Conservation (phyloP, 2,329 filamentous ascomycete genomes). For the Domatiomyces catenatus region DNA sequence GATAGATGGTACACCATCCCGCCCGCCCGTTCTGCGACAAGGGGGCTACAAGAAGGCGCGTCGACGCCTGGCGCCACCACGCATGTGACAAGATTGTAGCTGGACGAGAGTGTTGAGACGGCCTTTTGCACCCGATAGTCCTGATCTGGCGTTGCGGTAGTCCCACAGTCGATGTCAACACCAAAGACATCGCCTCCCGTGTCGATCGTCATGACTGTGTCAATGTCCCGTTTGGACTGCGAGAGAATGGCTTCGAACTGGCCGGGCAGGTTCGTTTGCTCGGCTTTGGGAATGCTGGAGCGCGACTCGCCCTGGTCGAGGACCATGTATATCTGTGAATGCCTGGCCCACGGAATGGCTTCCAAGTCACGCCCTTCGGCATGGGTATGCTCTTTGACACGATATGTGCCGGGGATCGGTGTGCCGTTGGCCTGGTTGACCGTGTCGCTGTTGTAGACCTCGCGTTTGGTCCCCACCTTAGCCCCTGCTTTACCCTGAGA, state of each 20-base stretch:
- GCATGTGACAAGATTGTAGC: conserved; percentile 11
- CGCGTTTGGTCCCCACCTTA: conserved; percentile 14
- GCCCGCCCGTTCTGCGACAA: conserved; percentile 9
- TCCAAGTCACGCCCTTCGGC: conserved; percentile 15
- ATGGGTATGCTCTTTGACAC: conserved; percentile 8
- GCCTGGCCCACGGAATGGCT: conserved; percentile 10
- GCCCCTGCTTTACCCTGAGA: conserved; percentile 14
- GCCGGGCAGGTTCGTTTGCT: conserved; percentile 9
- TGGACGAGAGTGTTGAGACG: conserved; percentile 3
- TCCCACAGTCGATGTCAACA: conserved; percentile 2
- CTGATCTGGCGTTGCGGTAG: conserved; percentile 12
- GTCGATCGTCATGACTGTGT: conserved; percentile 14
- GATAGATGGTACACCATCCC: conserved; percentile 10
- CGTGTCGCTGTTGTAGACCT: conserved; percentile 13
- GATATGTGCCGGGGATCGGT: conserved; percentile 12
- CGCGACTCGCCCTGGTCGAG: conserved; percentile 14
- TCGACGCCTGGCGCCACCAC: conserved; percentile 16
- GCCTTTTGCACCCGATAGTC: conserved; percentile 12
- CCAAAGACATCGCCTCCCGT: conserved; percentile 17
- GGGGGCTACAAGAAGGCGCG: conserved; percentile 9
- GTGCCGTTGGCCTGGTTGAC: conserved; percentile 4
- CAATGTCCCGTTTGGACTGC: conserved; percentile 3
- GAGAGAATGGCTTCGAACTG: conserved; percentile 12
- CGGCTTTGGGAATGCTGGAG: conserved; percentile 7
- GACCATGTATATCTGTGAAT: conserved; percentile 14